Evolutionary conservation across 78 protist genomes (phyloP), one percentile per base, ranked within the genome.

Genomic region (Capsaspora owczarzaki): DNA sequence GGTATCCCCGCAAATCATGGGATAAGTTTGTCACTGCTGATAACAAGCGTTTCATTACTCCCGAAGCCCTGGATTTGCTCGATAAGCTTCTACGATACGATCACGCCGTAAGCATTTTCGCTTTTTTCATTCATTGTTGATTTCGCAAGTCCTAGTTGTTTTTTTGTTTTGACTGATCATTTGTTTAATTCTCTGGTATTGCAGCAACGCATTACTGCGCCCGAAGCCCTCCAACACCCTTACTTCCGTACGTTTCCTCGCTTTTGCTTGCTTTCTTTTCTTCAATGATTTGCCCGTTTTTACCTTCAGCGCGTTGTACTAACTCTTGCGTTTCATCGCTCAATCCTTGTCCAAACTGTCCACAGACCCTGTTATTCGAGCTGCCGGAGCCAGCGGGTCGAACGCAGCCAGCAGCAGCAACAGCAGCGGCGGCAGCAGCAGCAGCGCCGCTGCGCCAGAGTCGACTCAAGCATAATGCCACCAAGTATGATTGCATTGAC

Each of bases 51-150:
- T 84, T 95, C 27, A 77, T 60, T 69, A 80, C 95, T 0, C 87
- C 90, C 51, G 99, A 97, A 29, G 98, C 98, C 37, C 31, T 97
- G 51, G 99, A 97, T 38, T 89, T 98, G 38, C 89, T 97, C 53
- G 98, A 95, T 63, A 74, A 51, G 44, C 81, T 97, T 49, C 87
- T 98, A 61, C 86, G 91, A 38, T 94, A 92, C 74, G 99, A 96
- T 82, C 99, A 92, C 81, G n/a, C n/a, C n/a, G n/a, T n/a, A n/a
- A n/a, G n/a, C n/a, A n/a, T 1, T 38, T 29, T 8, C 68, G 53
- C 53, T 47, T 14, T 6, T 16, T 47, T 47, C 53, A 16, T 6
- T 47, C 53, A 47, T 14, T 6, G 14, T 47, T 47, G 27, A 47
- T 16, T 47, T 6, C 53, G 53, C 14, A 14, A 14, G 6, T 6